Percentiles rank a stretch among this genome's conserved stretches.
phyloP scores from a whole-genome alignment of 2,329 filamentous ascomycete species.

The Sclerotinia minor region DNA sequence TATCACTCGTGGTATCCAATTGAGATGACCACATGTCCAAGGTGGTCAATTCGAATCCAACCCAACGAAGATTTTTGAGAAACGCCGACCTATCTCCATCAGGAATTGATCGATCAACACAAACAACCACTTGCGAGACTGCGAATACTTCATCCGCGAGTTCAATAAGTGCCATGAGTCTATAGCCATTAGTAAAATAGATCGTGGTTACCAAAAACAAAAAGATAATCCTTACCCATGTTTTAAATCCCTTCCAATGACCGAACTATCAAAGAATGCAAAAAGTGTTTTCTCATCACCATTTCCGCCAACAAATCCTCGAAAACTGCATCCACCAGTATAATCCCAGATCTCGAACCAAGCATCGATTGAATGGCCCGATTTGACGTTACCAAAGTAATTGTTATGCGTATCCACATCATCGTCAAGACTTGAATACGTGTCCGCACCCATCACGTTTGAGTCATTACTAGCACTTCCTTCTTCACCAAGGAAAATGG shows the following conservation, averaged over 20 bases:
- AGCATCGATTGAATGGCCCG: conserved; percentile 37
- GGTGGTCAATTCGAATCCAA: conserved; percentile 82
- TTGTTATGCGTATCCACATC: conserved; percentile 33
- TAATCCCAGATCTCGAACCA: conserved; percentile 61
- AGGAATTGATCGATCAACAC: conserved; percentile 71
- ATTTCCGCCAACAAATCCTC: conserved; percentile 77
- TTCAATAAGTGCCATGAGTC: conserved; percentile 87
- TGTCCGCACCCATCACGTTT: conserved; percentile 79
- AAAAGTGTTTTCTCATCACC: conserved; percentile 74
- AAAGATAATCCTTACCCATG: conserved; percentile 64
- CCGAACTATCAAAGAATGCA: conserved; percentile 78
- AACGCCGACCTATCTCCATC: conserved; percentile 64
- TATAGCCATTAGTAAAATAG: conserved; percentile 45
- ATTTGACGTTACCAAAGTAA: conserved; percentile 35
- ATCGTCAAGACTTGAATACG: conserved; percentile 45
- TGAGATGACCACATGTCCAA: conserved; percentile 72
- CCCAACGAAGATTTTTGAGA: conserved; percentile 86
- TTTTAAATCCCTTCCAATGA: conserved; percentile 77
- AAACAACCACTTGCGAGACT: conserved; percentile 77
- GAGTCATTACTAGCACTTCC: conserved; percentile 76
- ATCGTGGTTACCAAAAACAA: conserved; percentile 8
- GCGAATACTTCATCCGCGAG: conserved; percentile 74
- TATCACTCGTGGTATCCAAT: conserved; percentile 67
- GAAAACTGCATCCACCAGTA: conserved; percentile 77
- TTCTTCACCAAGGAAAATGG: conserved; percentile 96